A percentile compares a stretch with the other conserved stretches of the same genome.
phyloP scores from a whole-genome alignment of 139 green algal species.

The Raphidocelis subcapitata region DNA sequence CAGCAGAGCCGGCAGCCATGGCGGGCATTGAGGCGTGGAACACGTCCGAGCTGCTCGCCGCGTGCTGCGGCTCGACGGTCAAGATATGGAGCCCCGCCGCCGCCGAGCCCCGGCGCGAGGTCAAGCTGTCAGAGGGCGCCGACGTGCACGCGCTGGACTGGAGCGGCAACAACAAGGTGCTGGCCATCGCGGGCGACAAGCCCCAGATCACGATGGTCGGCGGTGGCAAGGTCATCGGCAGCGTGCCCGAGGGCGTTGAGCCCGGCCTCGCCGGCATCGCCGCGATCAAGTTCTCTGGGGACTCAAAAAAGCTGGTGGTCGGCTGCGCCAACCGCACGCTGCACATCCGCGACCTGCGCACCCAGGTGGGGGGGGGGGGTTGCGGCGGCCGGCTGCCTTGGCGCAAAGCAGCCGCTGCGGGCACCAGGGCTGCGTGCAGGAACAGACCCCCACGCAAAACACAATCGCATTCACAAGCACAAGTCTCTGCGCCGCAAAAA shows the following conservation, averaged over 20 bases:
- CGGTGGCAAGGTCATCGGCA: not conserved
- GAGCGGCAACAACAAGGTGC: slow-evolving; percentile 26
- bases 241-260: not conserved
- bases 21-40: not conserved
- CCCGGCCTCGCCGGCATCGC: slow-evolving; percentile 1
- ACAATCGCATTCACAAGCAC: too few relatives aligned
- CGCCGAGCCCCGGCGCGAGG: not conserved
- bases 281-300: not conserved
- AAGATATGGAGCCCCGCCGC: slow-evolving; percentile 10
- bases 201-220: slow-evolving; percentile 15
- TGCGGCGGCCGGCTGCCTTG: not conserved
- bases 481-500: too few relatives aligned
- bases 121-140: slow-evolving; percentile 22
- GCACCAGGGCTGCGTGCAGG: too few relatives aligned
- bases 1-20: too few relatives aligned
- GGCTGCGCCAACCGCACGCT: slow-evolving; percentile 1
- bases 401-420: too few relatives aligned
- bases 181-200: slow-evolving; percentile 25
- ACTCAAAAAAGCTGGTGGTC: not conserved
- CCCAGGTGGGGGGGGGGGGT: not conserved
- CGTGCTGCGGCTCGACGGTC: slow-evolving; percentile 18
- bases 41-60: slow-evolving; percentile 17
- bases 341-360: not conserved
- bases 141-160: slow-evolving; percentile 10
- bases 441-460: too few relatives aligned